Evolutionary conservation across 345 rosid species (phyloP).

Genomic region (Eucalyptus decipiens): DNA sequence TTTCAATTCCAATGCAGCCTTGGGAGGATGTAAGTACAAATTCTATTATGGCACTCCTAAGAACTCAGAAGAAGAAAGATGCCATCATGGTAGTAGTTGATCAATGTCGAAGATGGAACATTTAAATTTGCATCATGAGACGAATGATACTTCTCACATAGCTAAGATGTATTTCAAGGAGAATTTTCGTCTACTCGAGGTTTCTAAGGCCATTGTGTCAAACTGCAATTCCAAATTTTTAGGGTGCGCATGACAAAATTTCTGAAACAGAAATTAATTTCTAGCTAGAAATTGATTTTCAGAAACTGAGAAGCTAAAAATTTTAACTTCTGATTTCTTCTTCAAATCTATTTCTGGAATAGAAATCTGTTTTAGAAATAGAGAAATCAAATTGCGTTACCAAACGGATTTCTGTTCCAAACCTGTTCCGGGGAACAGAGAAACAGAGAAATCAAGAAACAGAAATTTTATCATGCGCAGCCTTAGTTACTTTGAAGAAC

Average conservation of each 20-base stretch:
- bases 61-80: background rate
- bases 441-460: too few species aligned
- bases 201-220: background rate
- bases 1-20: background rate
- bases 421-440: too few species aligned
- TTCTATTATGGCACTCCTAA: background rate
- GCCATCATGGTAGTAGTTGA: background rate
- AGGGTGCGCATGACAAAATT: too few species aligned
- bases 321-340: too few species aligned
- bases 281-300: too few species aligned
- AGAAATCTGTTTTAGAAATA: too few species aligned
- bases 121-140: background rate
- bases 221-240: background rate
- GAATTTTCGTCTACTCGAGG: background rate
- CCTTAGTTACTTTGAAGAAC: background rate
- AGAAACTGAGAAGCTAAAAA: too few species aligned
- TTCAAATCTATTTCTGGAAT: too few species aligned
- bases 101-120: background rate
- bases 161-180: background rate
- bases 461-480: too few species aligned
- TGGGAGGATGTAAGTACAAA: background rate
- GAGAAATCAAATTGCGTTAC: too few species aligned
- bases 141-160: background rate
- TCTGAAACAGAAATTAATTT: too few species aligned
- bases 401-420: too few species aligned